Percentiles rank a stretch among this genome's conserved stretches.
phyloP scores from a whole-genome alignment of 306 rosid species.

The Cucurbita ficifolia region DNA sequence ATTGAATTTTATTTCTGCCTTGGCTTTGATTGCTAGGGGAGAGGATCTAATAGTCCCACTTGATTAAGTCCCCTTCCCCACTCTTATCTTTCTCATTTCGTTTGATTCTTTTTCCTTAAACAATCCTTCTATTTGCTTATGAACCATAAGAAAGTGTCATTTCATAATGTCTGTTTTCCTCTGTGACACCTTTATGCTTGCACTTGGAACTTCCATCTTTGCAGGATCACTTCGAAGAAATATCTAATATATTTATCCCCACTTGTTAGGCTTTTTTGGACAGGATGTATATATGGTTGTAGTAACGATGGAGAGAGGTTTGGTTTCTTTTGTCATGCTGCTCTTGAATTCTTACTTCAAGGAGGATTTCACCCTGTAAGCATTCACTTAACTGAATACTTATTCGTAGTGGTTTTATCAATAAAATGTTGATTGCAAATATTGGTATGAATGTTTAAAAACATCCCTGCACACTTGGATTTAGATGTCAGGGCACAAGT shows the following conservation, averaged over 20 bases:
- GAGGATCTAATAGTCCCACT: not conserved
- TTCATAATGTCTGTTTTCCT: too few relatives aligned
- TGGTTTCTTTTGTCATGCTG: constrained; percentile 88
- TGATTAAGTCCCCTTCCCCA: not conserved
- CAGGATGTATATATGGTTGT: constrained; percentile 79
- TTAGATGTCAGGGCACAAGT: not conserved
- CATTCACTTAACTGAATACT: not conserved
- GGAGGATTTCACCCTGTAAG: constrained; percentile 88
- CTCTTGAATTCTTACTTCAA: constrained; percentile 84
- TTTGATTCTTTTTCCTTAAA: not conserved
- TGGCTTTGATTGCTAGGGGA: not conserved
- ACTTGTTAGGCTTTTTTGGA: constrained; percentile 44
- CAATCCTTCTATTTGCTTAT: too few relatives aligned
- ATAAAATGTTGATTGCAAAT: not conserved
- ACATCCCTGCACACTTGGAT: not conserved
- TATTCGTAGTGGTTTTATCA: not conserved
- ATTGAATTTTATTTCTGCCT: not conserved
- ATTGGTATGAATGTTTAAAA: not conserved
- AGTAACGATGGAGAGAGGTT: constrained; percentile 75
- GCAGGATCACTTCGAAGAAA: not conserved
- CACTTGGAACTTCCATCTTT: not conserved
- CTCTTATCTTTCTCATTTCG: not conserved
- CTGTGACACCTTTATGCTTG: too few relatives aligned
- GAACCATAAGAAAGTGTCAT: not conserved
- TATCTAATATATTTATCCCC: not conserved